These are phyloP conservation scores for Anastatica hierochuntica DNA, from an alignment of 345 rosid species.

Conservation along the genomic window DNA sequence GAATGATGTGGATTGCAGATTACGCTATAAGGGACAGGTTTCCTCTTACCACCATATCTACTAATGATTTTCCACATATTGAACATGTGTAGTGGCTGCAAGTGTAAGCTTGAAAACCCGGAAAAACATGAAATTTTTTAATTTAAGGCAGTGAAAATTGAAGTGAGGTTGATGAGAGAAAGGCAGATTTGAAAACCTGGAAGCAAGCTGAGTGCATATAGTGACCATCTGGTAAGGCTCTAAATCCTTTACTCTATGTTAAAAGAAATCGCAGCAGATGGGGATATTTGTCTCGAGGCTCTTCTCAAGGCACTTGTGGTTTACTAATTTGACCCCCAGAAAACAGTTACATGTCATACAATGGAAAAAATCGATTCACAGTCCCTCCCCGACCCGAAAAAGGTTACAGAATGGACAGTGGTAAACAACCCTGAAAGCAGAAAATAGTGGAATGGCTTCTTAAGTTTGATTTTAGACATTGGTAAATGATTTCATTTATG, in stretches of 20 bases:
- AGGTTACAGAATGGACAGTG: slow-evolving; percentile 93
- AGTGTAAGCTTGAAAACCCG: slow-evolving; percentile 64
- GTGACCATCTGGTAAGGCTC: slow-evolving; percentile 91
- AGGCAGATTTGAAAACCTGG: slow-evolving; percentile 46
- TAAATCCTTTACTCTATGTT: slow-evolving; percentile 70
- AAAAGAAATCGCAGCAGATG: slow-evolving; percentile 83
- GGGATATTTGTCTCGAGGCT: slow-evolving; percentile 82
- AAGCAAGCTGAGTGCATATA: slow-evolving; percentile 89
- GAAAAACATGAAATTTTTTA: slow-evolving; percentile 1
- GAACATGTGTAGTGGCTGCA: slow-evolving; percentile 91
- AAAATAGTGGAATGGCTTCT: slow-evolving; percentile 5
- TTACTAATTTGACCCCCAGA: slow-evolving; percentile 55
- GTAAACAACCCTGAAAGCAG: slow-evolving; percentile 52
- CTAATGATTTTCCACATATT: slow-evolving; percentile 84
- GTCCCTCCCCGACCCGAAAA: slow-evolving; percentile 85
- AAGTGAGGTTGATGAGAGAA: not conserved
- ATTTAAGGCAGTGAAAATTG: not conserved
- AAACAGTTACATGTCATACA: slow-evolving; percentile 97
- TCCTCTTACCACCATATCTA: slow-evolving; percentile 82
- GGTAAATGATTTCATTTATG: not conserved
- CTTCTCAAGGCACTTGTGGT: slow-evolving; percentile 86
- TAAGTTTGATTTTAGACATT: not conserved
- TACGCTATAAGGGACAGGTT: not conserved
- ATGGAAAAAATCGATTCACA: slow-evolving; percentile 79
- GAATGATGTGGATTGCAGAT: not conserved